Evolutionary conservation across 1,284 basidiomycete species (phyloP).

Genomic region (Thelephora terrestris): DNA sequence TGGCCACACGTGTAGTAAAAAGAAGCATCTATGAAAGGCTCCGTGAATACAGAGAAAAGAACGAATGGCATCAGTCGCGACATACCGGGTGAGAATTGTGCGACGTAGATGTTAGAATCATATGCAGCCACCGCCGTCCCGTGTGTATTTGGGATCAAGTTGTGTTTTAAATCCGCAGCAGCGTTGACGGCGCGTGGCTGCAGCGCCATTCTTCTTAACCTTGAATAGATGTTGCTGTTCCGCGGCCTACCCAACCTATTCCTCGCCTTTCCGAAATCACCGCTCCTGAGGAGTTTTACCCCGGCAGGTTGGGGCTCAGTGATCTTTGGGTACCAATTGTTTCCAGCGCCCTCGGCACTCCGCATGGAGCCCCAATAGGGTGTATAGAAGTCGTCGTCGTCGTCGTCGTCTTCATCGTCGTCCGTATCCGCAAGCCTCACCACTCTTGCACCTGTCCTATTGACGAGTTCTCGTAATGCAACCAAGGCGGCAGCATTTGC

Average conservation of each 20-base stretch:
- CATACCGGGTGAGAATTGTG: constrained; percentile 77
- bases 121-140: constrained; percentile 85
- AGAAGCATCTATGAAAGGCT: constrained; percentile 47
- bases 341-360: neutral
- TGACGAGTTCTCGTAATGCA: neutral
- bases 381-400: constrained; percentile 23
- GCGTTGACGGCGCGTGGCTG: neutral
- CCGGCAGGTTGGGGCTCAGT: constrained; percentile 66
- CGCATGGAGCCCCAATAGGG: neutral
- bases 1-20: constrained; percentile 79
- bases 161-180: constrained; percentile 38
- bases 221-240: neutral
- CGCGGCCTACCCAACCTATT: constrained; percentile 33
- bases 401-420: constrained; percentile 26
- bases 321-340: constrained; percentile 36
- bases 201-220: neutral
- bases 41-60: constrained; percentile 15
- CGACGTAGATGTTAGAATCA: constrained; percentile 79
- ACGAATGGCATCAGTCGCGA: constrained; percentile 22
- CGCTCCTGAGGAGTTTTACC: constrained; percentile 59
- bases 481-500: neutral
- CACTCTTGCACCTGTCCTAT: too few species aligned
- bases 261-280: constrained; percentile 76
- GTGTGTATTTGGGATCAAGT: constrained; percentile 75
- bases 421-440: neutral